Conservation (phyloP, 805 yeast genomes). For the Wickerhamomyces bisporus region DNA sequence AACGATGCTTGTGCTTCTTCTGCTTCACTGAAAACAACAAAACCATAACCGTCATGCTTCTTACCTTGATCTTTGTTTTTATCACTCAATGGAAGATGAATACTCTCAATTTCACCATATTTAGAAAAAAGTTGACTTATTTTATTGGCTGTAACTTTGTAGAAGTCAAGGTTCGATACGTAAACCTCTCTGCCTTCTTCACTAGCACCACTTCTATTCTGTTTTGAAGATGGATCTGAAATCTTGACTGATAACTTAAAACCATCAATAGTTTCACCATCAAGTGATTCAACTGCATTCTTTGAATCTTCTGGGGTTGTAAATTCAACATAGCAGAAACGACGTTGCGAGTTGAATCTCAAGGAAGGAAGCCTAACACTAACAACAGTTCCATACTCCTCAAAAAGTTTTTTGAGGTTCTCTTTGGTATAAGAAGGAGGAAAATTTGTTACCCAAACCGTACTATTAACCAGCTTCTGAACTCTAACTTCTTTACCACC, state of each 20-base stretch:
- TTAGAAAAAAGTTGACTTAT: conserved; percentile 38
- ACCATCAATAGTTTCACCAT: conserved; percentile 35
- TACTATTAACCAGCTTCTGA: conserved; percentile 37
- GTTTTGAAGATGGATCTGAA: conserved; percentile 50
- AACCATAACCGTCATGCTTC: conserved; percentile 60
- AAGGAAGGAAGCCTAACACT: conserved; percentile 63
- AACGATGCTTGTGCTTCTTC: conserved; percentile 46
- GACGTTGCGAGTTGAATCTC: conserved; percentile 44
- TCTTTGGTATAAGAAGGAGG: conserved; percentile 48
- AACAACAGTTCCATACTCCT: conserved; percentile 34
- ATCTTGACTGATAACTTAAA: conserved; percentile 49
- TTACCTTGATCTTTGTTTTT: conserved; percentile 19
- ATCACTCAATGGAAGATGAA: conserved; percentile 42
- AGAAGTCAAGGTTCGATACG: conserved; percentile 48
- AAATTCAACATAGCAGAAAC: conserved; percentile 74
- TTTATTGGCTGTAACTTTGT: conserved; percentile 31
- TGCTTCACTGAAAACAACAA: conserved; percentile 42
- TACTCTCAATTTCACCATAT: conserved; percentile 49
- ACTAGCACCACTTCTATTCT: conserved; percentile 38
- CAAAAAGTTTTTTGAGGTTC: conserved; percentile 37
- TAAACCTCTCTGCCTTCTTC: conserved; percentile 54
- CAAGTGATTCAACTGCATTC: conserved; percentile 34
- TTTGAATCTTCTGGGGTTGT: conserved; percentile 36
- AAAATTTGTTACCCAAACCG: conserved; percentile 71
- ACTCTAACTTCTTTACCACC: conserved; percentile 42